These are phyloP conservation scores for Fusarium lyarnte DNA, from an alignment of 2,329 filamentous ascomycete genomes.

Conservation along the genomic window DNA sequence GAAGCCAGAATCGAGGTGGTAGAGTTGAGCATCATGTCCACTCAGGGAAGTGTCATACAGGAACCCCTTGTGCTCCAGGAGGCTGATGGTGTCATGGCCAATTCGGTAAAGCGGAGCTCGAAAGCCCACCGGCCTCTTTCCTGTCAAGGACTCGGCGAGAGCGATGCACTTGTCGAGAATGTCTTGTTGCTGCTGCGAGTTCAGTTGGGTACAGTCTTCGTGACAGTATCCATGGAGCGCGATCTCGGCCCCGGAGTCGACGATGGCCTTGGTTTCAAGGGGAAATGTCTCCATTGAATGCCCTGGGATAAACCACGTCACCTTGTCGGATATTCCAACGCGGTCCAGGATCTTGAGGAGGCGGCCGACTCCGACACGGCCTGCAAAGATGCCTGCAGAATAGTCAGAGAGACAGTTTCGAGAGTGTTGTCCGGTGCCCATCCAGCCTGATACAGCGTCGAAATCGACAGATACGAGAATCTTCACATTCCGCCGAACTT, in stretches of 20 bases:
- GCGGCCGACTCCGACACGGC: slow-evolving; percentile 56
- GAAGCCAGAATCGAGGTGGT: not conserved
- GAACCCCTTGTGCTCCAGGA: not conserved
- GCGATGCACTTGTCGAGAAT: not conserved
- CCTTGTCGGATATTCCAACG: slow-evolving; percentile 56
- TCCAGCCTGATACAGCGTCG: slow-evolving; percentile 63
- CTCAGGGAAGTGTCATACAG: slow-evolving; percentile 1
- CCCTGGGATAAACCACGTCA: slow-evolving; percentile 63
- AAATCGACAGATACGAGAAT: slow-evolving; percentile 53
- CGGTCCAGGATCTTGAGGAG: slow-evolving; percentile 51
- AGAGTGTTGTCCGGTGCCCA: slow-evolving; percentile 61
- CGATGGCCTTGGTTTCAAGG: slow-evolving; percentile 48
- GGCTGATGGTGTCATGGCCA: not conserved
- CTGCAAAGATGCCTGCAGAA: slow-evolving; percentile 17
- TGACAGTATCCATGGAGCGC: slow-evolving; percentile 1
- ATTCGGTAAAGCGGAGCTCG: slow-evolving; percentile 3
- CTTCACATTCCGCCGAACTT: slow-evolving; percentile 34
- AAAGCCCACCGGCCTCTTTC: not conserved
- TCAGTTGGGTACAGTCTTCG: not conserved
- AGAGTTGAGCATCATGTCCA: not conserved
- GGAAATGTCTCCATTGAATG: slow-evolving; percentile 61
- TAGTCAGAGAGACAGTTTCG: slow-evolving; percentile 26
- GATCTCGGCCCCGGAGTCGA: slow-evolving; percentile 45
- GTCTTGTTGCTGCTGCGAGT: not conserved
- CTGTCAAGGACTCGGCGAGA: not conserved